A percentile compares a stretch with the other conserved stretches of the same genome.
phyloP scores from a whole-genome alignment of 2,329 filamentous ascomycete species.

The Amesomyces nigricolor region DNA sequence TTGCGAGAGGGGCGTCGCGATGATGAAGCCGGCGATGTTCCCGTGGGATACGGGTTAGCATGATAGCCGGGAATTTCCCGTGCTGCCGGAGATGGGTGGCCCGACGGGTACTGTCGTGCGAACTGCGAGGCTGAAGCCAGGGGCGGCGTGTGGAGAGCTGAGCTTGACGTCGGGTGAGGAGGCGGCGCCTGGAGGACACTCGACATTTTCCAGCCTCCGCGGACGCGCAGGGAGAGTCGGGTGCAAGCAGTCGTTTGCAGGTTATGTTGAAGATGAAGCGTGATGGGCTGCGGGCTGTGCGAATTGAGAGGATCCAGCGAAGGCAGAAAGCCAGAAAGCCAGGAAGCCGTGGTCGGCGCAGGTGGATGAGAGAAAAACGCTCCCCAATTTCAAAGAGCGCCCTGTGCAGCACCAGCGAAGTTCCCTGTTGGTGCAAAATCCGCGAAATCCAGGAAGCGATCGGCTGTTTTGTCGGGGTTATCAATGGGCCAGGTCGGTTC shows the following conservation, averaged over 20 bases:
- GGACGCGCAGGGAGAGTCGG: constrained; percentile 8
- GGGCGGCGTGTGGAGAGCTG: constrained; percentile 42
- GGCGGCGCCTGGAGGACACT: constrained; percentile 57
- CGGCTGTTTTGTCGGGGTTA: constrained; percentile 7
- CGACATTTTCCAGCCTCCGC: constrained; percentile 46
- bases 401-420: constrained; percentile 14
- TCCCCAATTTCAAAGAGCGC: constrained; percentile 19
- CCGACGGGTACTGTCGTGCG: constrained; percentile 47
- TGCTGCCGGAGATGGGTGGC: constrained; percentile 46
- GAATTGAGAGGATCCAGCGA: constrained; percentile 1
- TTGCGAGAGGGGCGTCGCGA: constrained; percentile 51
- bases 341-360: constrained; percentile 4
- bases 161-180: constrained; percentile 46
- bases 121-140: constrained; percentile 42
- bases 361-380: constrained; percentile 10
- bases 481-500: constrained; percentile 33
- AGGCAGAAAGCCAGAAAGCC: constrained; percentile 2
- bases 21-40: constrained; percentile 44
- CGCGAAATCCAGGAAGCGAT: constrained; percentile 6
- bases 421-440: constrained; percentile 16
- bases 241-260: background rate
- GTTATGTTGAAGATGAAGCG: background rate
- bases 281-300: background rate
- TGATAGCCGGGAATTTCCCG: constrained; percentile 51
- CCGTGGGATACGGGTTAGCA: constrained; percentile 44